Conservation (phyloP, 352 stramenopile species). For the Pythium phragmitis region DNA sequence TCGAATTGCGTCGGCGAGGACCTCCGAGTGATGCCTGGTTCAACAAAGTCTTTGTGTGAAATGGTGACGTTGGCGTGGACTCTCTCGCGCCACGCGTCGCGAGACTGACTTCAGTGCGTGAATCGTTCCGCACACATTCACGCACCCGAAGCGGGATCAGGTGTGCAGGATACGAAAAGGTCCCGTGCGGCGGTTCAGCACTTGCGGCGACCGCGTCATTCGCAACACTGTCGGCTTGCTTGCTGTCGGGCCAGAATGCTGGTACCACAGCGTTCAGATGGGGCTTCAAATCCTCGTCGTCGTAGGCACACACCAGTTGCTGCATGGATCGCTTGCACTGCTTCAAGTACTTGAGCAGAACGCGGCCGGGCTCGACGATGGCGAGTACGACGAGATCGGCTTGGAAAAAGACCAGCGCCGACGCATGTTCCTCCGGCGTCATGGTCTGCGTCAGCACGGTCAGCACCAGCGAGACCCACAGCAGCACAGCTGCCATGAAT, state of each 20-base stretch:
- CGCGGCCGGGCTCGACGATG: conserved; percentile 2
- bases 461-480: conserved; percentile 14
- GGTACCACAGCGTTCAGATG: conserved; percentile 1
- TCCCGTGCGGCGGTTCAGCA: neutral
- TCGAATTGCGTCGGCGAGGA: neutral
- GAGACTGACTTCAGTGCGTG: neutral
- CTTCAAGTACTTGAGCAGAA: neutral
- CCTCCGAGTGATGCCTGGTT: neutral
- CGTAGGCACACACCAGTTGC: neutral
- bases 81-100: neutral
- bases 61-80: neutral
- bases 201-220: neutral
- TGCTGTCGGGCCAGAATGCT: conserved; percentile 8
- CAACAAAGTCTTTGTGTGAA: neutral
- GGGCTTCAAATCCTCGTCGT: neutral
- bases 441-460: conserved; percentile 10
- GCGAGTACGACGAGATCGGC: conserved; percentile 15
- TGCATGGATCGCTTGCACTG: neutral
- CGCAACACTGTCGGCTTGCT: neutral
- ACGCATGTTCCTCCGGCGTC: conserved; percentile 8
- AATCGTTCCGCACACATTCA: no score
- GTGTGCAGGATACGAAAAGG: neutral
- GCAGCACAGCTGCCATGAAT: neutral
- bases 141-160: neutral
- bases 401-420: conserved; percentile 22